Evolutionary conservation across 2,329 filamentous ascomycete genomes (phyloP).

Genomic region (Tolypocladium guangdongense): DNA sequence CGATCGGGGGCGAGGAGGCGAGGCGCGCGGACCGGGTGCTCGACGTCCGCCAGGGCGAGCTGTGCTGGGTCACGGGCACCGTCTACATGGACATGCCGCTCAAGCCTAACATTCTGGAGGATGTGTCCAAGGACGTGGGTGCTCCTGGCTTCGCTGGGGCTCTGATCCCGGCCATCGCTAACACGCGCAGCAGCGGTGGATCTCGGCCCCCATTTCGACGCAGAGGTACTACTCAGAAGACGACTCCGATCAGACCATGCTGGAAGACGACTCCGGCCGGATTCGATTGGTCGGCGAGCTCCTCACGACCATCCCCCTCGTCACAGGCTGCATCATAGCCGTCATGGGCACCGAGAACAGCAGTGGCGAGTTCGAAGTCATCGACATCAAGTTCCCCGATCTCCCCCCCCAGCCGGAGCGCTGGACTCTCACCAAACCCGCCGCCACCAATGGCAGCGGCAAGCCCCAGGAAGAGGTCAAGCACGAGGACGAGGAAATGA

Average conservation of each 20-base stretch:
- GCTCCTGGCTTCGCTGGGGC: background rate
- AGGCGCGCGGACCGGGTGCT: slow-evolving; percentile 76
- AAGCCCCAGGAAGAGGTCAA: slow-evolving; percentile 24
- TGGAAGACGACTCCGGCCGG: slow-evolving; percentile 92
- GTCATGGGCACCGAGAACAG: slow-evolving; percentile 89
- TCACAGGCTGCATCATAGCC: slow-evolving; percentile 90
- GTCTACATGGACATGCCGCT: slow-evolving; percentile 95
- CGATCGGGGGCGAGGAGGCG: slow-evolving; percentile 67
- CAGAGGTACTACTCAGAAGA: slow-evolving; percentile 64
- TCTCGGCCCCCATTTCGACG: slow-evolving; percentile 66
- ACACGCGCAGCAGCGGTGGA: slow-evolving; percentile 58
- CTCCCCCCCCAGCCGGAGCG: slow-evolving; percentile 70
- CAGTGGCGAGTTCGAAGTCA: slow-evolving; percentile 83
- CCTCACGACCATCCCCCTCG: slow-evolving; percentile 59
- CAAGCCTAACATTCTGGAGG: slow-evolving; percentile 92
- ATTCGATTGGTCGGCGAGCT: slow-evolving; percentile 65
- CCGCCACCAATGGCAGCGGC: slow-evolving; percentile 17
- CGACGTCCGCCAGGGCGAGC: slow-evolving; percentile 87
- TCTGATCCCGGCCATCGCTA: slow-evolving; percentile 2
- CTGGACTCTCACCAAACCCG: slow-evolving; percentile 56
- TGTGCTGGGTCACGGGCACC: slow-evolving; percentile 92
- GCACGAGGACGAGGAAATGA: slow-evolving; percentile 47
- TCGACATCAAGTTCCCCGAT: slow-evolving; percentile 83
- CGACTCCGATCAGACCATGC: slow-evolving; percentile 58
- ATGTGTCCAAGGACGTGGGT: slow-evolving; percentile 80